Percentiles rank a stretch among this genome's conserved stretches.
These are phyloP conservation scores for Verticillium longisporum DNA, from an alignment of 2,329 filamentous ascomycete species.

Conservation along the genomic window DNA sequence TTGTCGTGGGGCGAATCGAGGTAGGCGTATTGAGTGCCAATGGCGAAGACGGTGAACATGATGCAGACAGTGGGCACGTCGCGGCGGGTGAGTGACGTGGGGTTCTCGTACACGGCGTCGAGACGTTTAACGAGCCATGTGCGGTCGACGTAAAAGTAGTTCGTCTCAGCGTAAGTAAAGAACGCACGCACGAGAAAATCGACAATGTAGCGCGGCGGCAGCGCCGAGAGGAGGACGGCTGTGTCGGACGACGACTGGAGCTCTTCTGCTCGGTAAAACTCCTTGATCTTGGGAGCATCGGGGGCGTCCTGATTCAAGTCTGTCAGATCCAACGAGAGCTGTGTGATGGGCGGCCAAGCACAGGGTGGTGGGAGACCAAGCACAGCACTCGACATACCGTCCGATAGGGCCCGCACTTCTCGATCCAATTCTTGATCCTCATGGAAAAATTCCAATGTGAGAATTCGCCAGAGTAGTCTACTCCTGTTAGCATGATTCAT, in stretches of 20 bases:
- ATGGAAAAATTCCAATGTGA: conserved; percentile 48
- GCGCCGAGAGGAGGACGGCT: conserved; percentile 27
- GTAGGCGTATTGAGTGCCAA: conserved; percentile 44
- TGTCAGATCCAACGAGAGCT: not conserved
- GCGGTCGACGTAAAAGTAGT: conserved; percentile 40
- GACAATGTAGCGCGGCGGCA: conserved; percentile 39
- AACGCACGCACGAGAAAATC: conserved; percentile 39
- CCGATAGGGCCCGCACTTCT: conserved; percentile 20
- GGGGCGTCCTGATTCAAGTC: not conserved
- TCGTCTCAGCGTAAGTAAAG: conserved; percentile 39
- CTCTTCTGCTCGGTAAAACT: conserved; percentile 39
- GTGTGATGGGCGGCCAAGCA: not conserved
- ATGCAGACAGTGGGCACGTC: conserved; percentile 36
- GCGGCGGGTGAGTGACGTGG: conserved; percentile 26
- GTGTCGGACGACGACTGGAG: conserved; percentile 33
- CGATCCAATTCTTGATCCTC: conserved; percentile 42
- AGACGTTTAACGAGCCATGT: conserved; percentile 34
- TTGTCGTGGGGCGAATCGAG: conserved; percentile 24
- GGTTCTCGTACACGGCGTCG: conserved; percentile 31
- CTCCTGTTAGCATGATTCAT: not conserved
- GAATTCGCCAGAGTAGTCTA: conserved; percentile 45
- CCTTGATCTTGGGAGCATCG: conserved; percentile 22
- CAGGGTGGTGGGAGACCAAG: not conserved
- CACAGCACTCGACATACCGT: conserved; percentile 7
- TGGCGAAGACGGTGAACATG: conserved; percentile 39